phyloP scores from a whole-genome alignment of 1,139 yeast species.

The Debaryomyces singareniensis region DNA sequence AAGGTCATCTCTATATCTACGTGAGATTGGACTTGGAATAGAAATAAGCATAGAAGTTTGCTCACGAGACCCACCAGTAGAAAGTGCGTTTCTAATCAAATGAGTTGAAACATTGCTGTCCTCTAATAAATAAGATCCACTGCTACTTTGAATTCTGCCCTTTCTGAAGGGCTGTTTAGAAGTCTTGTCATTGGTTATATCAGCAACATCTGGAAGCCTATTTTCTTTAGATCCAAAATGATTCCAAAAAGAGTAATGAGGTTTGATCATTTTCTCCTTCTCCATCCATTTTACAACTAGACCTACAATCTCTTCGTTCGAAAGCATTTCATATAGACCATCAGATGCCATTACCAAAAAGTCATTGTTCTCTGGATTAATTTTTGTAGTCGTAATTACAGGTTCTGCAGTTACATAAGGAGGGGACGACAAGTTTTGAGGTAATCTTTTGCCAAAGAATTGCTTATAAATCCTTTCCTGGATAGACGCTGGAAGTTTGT shows the following conservation, averaged over 20 bases:
- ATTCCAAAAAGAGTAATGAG: constrained; percentile 46
- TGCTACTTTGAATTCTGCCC: constrained; percentile 30
- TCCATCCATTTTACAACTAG: constrained; percentile 94
- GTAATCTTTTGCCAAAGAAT: constrained; percentile 79
- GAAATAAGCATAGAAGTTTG: constrained; percentile 84
- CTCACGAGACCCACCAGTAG: constrained; percentile 80
- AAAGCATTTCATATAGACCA: constrained; percentile 86
- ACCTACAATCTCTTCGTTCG: constrained; percentile 89
- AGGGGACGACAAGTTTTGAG: constrained; percentile 76
- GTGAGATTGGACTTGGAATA: constrained; percentile 88
- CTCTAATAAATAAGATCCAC: constrained; percentile 46
- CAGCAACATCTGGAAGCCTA: constrained; percentile 57
- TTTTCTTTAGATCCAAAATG: constrained; percentile 41
- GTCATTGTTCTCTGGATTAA: constrained; percentile 67
- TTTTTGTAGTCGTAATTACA: constrained; percentile 75
- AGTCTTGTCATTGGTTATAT: constrained; percentile 50
- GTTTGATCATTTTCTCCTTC: constrained; percentile 56
- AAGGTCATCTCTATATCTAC: constrained; percentile 90
- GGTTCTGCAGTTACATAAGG: constrained; percentile 98
- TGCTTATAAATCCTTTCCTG: constrained; percentile 71
- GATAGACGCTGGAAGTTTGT: constrained; percentile 67
- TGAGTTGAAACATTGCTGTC: constrained; percentile 92
- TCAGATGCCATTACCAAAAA: constrained; percentile 92
- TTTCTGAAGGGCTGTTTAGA: constrained; percentile 42
- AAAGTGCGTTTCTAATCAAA: constrained; percentile 85